Conservation (phyloP, 2,329 filamentous ascomycete species). For the Xylariales sp. region DNA sequence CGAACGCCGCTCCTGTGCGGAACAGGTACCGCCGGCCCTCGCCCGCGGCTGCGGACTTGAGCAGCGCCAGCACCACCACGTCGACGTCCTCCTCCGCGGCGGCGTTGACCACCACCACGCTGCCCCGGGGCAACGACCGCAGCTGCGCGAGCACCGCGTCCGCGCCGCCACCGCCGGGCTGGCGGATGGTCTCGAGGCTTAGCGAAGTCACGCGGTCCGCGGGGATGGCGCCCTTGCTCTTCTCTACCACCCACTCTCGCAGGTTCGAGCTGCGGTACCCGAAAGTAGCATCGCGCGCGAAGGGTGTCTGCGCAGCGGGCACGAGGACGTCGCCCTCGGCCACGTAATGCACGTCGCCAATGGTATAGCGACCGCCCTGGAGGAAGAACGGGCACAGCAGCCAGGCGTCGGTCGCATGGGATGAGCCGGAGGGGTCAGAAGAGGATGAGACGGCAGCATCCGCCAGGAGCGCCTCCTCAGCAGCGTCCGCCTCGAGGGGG, state of each 20-base stretch:
- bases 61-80: constrained; percentile 45
- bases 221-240: constrained; percentile 37
- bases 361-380: constrained; percentile 54
- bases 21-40: constrained; percentile 30
- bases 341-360: constrained; percentile 55
- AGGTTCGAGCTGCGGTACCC: constrained; percentile 51
- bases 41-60: constrained; percentile 29
- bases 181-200: constrained; percentile 42
- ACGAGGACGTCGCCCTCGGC: constrained; percentile 43
- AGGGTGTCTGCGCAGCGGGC: constrained; percentile 49
- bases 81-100: constrained; percentile 51
- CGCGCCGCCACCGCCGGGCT: constrained; percentile 36
- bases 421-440: too few species aligned
- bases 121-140: constrained; percentile 26
- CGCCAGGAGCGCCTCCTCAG: constrained; percentile 42
- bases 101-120: constrained; percentile 48
- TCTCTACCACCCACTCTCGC: constrained; percentile 49
- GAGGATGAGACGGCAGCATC: too few species aligned
- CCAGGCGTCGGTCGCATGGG: constrained; percentile 49
- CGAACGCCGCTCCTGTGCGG: constrained; percentile 36
- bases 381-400: constrained; percentile 55
- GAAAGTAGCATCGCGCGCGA: constrained; percentile 54
- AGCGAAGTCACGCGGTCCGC: constrained; percentile 36
- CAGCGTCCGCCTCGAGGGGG: constrained; percentile 49
- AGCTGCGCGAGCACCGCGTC: constrained; percentile 36